These are phyloP conservation scores for Penicillium cataractarum DNA, from an alignment of 495 filamentous ascomycete genomes.

Conservation along the genomic window DNA sequence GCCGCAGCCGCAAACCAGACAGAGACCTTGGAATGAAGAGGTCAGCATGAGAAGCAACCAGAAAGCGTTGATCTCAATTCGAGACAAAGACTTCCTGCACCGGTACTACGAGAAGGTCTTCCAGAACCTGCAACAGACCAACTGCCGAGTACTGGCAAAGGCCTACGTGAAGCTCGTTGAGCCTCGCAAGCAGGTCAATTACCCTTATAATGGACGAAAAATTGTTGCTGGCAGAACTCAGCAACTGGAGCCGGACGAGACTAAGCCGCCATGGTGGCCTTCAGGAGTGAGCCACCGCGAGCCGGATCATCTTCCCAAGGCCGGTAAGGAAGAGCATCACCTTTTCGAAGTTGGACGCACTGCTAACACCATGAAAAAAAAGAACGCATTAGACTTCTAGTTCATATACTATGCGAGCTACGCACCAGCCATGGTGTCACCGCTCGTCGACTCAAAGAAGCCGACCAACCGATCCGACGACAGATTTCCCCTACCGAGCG, in stretches of 20 bases:
- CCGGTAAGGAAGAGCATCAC: conserved; percentile 49
- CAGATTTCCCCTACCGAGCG: conserved; percentile 44
- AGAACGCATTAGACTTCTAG: conserved; percentile 65
- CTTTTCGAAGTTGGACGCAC: neutral
- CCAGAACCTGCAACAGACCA: conserved; percentile 70
- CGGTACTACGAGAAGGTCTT: conserved; percentile 66
- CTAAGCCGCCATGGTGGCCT: conserved; percentile 79
- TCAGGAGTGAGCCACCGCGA: conserved; percentile 67
- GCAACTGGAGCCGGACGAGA: conserved; percentile 44
- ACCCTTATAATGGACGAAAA: conserved; percentile 72
- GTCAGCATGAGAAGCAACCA: conserved; percentile 36
- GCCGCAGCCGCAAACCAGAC: conserved; percentile 20
- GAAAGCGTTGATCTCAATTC: conserved; percentile 51
- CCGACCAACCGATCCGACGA: conserved; percentile 48
- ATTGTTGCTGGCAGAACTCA: conserved; percentile 38
- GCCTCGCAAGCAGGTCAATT: conserved; percentile 80
- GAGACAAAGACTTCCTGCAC: conserved; percentile 55
- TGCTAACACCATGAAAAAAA: neutral
- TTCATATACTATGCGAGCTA: conserved; percentile 59
- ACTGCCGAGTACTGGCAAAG: conserved; percentile 69
- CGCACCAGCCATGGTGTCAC: conserved; percentile 42
- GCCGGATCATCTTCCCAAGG: conserved; percentile 77
- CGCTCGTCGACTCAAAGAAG: conserved; percentile 40
- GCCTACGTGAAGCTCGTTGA: conserved; percentile 80
- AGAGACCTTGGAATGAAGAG: conserved; percentile 31